A percentile compares a stretch with the other conserved stretches of the same genome.
These are phyloP conservation scores for Blastocystis sp. DNA, from an alignment of 352 stramenopile species.

Conservation along the genomic window DNA sequence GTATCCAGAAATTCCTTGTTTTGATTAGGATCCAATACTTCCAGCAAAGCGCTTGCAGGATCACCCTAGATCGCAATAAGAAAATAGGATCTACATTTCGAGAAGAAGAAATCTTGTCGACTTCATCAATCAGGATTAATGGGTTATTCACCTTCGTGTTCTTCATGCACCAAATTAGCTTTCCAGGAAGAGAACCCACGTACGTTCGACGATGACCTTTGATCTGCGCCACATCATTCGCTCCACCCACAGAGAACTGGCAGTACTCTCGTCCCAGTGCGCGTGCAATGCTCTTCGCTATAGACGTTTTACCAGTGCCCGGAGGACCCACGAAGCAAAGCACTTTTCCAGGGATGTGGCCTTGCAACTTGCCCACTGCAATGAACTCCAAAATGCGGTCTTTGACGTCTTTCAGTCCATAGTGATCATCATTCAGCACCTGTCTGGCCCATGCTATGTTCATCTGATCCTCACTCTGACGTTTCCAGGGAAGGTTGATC, in stretches of 20 bases:
- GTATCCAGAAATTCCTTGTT: conserved; percentile 93
- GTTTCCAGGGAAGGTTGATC: conserved; percentile 89
- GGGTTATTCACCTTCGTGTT: conserved; percentile 88
- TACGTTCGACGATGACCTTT: conserved; percentile 97
- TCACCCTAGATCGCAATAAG: conserved; percentile 72
- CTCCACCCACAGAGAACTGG: conserved; percentile 90
- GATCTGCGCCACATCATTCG: conserved; percentile 93
- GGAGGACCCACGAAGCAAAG: conserved; percentile 86
- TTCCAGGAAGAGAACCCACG: conserved; percentile 94
- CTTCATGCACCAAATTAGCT: conserved; percentile 98
- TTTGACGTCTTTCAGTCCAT: conserved; percentile 89
- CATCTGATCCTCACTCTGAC: conserved; percentile 88
- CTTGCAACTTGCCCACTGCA: conserved; percentile 91
- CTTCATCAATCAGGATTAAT: conserved; percentile 94
- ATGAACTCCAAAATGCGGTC: conserved; percentile 98
- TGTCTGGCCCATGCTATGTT: conserved; percentile 83
- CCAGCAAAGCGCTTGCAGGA: conserved; percentile 86
- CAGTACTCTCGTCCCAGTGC: conserved; percentile 94
- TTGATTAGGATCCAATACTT: conserved; percentile 91
- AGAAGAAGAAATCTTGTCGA: conserved; percentile 73
- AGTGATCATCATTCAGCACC: conserved; percentile 92
- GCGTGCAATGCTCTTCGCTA: conserved; percentile 89
- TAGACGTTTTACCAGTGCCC: conserved; percentile 72
- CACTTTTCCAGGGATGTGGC: conserved; percentile 92
- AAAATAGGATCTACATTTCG: background rate